Evolutionary conservation across 768 basidiomycete genomes (phyloP).

Genomic region (Tricholoma bakamatsutake): DNA sequence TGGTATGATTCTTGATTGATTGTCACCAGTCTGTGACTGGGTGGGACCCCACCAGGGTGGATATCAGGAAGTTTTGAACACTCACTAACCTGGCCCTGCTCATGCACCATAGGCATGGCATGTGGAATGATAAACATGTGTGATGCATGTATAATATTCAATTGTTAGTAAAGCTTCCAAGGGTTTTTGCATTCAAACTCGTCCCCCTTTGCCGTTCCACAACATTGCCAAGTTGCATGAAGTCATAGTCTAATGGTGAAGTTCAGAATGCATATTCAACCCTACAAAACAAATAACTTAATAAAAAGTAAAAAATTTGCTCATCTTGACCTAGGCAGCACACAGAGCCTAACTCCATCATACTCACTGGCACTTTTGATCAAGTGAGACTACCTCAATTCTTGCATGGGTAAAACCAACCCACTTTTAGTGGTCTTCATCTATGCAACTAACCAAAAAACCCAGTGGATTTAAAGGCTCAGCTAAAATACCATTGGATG

Average conservation of each 20-base stretch:
- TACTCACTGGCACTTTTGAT: conserved; percentile 77
- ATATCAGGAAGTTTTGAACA: too few species aligned
- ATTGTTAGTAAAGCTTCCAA: not conserved
- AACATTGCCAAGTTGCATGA: conserved; percentile 30
- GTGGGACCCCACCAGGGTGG: too few species aligned
- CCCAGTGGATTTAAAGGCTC: conserved; percentile 50
- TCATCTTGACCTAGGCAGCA: conserved; percentile 45
- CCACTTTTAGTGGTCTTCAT: conserved; percentile 51
- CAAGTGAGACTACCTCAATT: conserved; percentile 38
- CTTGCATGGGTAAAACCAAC: conserved; percentile 6
- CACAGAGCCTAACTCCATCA: conserved; percentile 46
- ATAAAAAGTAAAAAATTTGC: too few species aligned
- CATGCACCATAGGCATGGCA: too few species aligned
- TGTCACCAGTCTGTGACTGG: too few species aligned
- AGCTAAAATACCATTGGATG: conserved; percentile 52
- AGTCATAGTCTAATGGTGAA: conserved; percentile 50
- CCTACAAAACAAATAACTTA: too few species aligned
- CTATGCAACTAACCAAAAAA: conserved; percentile 47
- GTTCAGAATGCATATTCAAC: conserved; percentile 3
- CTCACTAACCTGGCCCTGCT: too few species aligned
- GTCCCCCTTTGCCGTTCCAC: conserved; percentile 1
- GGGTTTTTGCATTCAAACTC: conserved; percentile 5
- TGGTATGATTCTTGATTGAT: too few species aligned
- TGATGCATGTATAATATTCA: conserved; percentile 17
- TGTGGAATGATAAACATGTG: conserved; percentile 25